Evolutionary conservation across 148 eudicot genomes (phyloP), one percentile per base, ranked within the genome.

Genomic region (Vaccinium myrtillus): DNA sequence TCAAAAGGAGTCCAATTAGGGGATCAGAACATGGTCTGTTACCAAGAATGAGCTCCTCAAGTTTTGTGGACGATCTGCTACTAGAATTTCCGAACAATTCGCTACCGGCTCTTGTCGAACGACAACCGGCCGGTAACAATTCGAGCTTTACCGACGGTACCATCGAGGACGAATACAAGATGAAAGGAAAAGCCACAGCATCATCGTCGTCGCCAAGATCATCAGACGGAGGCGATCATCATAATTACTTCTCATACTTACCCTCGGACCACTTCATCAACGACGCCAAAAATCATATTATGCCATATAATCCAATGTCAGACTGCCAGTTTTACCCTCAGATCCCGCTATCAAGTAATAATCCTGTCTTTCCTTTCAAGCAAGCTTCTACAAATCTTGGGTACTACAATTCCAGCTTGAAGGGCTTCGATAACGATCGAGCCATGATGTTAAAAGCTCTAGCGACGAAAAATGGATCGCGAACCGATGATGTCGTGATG

Each of bases 31-130:
- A 36, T 71, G 39, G 4, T 16, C 11, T 83, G 5, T 70, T 84
- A n/a, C 7, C 54, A 43, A 82, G 87, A 56, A 69, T 86, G 71
- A 89, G 83, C 82, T 88, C 89, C 59, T 70, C 25, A 2, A 82
- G 82, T 16, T 69, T 69, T 54, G 85, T 81, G 50, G 84, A 86
- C 78, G 86, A 83, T 82, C 80, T 86, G 10, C 25, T 91, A 6
- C 49, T 49, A 21, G 88, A 89, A 46, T 82, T 83, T 51, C 85
- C 90, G 5, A 30, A 30, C 46, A 71, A 65, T 30, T 85, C 86
- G 0, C 73, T 91, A 56, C 93, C 93, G 16, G 85, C 88, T 14
- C 81, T 89, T 11, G 69, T 88, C 73, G 92, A 88, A 5, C 27
- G 80, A 81, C n/a, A 82, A 74, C 59, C 88, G 81, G 49, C 58